Base-by-base conservation (phyloP, 2,329 filamentous ascomycete species). In the Colletotrichum orbiculare region DNA sequence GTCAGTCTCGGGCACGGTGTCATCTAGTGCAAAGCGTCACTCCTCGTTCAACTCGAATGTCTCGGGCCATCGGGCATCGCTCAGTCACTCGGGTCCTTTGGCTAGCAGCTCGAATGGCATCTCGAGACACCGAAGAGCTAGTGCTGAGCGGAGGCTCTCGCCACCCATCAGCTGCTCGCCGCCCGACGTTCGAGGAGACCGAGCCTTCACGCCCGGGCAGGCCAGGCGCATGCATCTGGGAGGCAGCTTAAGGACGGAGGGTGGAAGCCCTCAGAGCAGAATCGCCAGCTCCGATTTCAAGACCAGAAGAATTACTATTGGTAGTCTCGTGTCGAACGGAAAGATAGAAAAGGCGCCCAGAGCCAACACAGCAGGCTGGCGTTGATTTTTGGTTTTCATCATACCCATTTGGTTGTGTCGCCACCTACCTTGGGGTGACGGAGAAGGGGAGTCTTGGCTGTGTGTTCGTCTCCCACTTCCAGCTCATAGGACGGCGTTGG, bases 151-250 rank as follows among this genome's bases (percentile, higher is more conserved):
- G 52, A 79, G 83, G 41, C 78, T 81, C 55, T 85, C 83, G 66
- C 85, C 85, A 11, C 85, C 86, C 12, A 80, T 87, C 69, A 73
- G 78, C 39, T 87, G 83, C 73, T 84, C 83, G 41, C 81, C 85
- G 2, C 76, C 79, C 2, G 80, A 83, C 25, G 70, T 70, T 10
- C 63, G 67, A 4, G 63, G n/a, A 15, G 75, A 79, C 33, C 75
- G 77, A 64, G 73, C 76, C 4, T 78, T 88, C 67, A 87, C 85
- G 10, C 76, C 82, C 2, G 85, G 84, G 2, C 85, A 88, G 71
- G 86, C 85, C 25, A 76, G 86, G 56, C 79, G 86, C 49, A 87
- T 88, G 85, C 84, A 86, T 69, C 74, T 87, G 62, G 79, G 81
- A 41, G 79, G 79, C 12, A 81, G 77, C 66, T 69, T 81, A 64